Percentiles rank a stretch among this genome's conserved stretches.
Evolutionary conservation across 2,329 filamentous ascomycete species (phyloP).

Genomic region (Ceratocystis variospora): DNA sequence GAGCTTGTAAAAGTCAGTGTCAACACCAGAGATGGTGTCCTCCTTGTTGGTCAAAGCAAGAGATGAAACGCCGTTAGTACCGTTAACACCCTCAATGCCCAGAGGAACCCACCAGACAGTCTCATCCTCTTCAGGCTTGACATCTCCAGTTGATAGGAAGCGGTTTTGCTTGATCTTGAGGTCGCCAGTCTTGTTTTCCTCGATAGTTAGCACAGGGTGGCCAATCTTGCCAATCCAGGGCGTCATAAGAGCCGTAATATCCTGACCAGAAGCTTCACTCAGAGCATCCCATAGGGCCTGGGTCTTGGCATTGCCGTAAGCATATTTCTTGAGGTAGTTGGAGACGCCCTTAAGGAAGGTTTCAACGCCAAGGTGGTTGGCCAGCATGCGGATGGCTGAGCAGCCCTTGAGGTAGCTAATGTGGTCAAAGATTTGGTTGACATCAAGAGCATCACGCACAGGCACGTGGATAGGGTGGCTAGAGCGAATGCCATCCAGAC

Average conservation of each 20-base stretch:
- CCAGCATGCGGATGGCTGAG: constrained; percentile 92
- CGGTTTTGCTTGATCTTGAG: constrained; percentile 73
- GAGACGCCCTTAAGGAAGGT: constrained; percentile 83
- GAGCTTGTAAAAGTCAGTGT: constrained; percentile 79
- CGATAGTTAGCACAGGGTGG: constrained; percentile 76
- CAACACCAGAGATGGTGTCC: constrained; percentile 59
- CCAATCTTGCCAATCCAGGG: constrained; percentile 94
- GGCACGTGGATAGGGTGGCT: constrained; percentile 95
- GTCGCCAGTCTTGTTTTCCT: constrained; percentile 70
- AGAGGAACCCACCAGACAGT: constrained; percentile 95
- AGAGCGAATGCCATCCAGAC: constrained; percentile 75
- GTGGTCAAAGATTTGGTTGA: constrained; percentile 94
- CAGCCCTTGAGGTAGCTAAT: constrained; percentile 96
- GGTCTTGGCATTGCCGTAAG: constrained; percentile 82
- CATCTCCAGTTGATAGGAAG: constrained; percentile 84
- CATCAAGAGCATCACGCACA: constrained; percentile 82
- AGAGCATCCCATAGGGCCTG: constrained; percentile 83
- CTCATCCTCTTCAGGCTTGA: constrained; percentile 77
- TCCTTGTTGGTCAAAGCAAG: constrained; percentile 62
- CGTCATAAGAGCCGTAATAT: constrained; percentile 78
- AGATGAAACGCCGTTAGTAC: constrained; percentile 46
- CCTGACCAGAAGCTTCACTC: constrained; percentile 71
- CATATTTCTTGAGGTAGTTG: constrained; percentile 75
- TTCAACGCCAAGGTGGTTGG: constrained; percentile 73
- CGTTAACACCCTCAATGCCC: constrained; percentile 61